Conservation (phyloP, 345 rosid species). For the Populus deltoides region DNA sequence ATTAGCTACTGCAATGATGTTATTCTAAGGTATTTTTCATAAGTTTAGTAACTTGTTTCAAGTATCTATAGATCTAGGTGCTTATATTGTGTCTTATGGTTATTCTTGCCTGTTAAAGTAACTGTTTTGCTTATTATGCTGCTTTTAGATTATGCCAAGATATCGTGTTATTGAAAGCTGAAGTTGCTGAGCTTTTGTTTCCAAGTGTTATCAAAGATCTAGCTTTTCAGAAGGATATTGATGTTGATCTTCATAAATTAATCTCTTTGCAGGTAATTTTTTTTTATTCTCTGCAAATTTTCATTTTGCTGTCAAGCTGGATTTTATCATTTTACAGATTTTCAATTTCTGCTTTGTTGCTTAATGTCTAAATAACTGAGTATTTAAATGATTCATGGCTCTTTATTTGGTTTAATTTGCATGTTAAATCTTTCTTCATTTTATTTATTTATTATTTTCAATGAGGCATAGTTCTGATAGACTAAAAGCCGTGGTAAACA, state of each 20-base stretch:
- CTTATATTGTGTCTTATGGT: not conserved
- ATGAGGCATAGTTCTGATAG: no score
- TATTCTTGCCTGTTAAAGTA: not conserved
- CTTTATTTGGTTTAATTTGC: no score
- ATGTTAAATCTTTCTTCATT: no score
- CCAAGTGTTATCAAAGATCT: constrained; percentile 72
- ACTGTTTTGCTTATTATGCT: constrained; percentile 15
- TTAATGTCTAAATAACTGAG: not conserved
- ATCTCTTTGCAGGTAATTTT: constrained; percentile 65
- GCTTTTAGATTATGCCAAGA: constrained; percentile 79
- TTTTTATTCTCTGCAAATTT: not conserved
- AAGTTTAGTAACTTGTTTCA: not conserved
- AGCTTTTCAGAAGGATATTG: constrained; percentile 53
- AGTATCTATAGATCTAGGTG: constrained; percentile 2
- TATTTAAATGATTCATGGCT: no score
- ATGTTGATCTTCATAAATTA: constrained; percentile 48
- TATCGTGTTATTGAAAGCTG: constrained; percentile 72
- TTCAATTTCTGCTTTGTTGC: not conserved
- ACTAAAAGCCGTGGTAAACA: no score
- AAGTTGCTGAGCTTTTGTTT: constrained; percentile 84
- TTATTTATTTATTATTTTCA: no score
- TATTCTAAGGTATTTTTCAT: constrained; percentile 56
- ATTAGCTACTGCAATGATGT: constrained; percentile 69
- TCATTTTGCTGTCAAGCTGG: not conserved
- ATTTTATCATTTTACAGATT: not conserved